phyloP scores from a whole-genome alignment of 2,329 filamentous ascomycete species.

The Aspergillus sp. region DNA sequence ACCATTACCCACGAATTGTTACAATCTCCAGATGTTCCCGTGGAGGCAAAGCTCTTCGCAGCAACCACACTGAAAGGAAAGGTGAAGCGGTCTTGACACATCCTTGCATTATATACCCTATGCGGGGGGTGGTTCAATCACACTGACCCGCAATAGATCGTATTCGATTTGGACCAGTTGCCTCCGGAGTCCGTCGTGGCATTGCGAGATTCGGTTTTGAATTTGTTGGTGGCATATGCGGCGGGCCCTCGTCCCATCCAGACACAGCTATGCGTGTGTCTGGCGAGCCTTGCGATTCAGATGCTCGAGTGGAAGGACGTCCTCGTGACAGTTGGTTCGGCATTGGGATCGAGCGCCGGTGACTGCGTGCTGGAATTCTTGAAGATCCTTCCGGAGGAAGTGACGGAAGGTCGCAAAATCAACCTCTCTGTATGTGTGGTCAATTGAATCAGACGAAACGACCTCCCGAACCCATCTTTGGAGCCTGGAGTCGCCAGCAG shows the following conservation, averaged over 20 bases:
- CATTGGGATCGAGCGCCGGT: constrained; percentile 64
- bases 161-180: constrained; percentile 89
- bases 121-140: constrained; percentile 3
- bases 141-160: constrained; percentile 59
- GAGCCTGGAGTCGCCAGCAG: not conserved
- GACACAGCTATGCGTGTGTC: constrained; percentile 87
- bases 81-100: constrained; percentile 48
- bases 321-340: constrained; percentile 68
- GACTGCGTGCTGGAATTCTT: constrained; percentile 92
- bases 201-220: constrained; percentile 76
- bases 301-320: constrained; percentile 96
- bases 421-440: constrained; percentile 92
- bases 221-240: constrained; percentile 73
- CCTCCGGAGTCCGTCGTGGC: constrained; percentile 65
- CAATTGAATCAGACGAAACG: constrained; percentile 23
- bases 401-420: constrained; percentile 98
- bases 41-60: constrained; percentile 87
- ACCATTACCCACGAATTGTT: constrained; percentile 78
- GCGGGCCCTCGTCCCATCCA: constrained; percentile 75
- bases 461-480: constrained; percentile 7
- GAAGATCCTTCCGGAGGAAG: constrained; percentile 94
- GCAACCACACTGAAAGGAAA: constrained; percentile 97
- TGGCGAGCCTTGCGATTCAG: constrained; percentile 91
- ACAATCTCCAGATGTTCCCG: constrained; percentile 65
- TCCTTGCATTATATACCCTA: not conserved